Base-by-base conservation (phyloP, 2,329 filamentous ascomycete species). In the Phialocephala sp. region DNA sequence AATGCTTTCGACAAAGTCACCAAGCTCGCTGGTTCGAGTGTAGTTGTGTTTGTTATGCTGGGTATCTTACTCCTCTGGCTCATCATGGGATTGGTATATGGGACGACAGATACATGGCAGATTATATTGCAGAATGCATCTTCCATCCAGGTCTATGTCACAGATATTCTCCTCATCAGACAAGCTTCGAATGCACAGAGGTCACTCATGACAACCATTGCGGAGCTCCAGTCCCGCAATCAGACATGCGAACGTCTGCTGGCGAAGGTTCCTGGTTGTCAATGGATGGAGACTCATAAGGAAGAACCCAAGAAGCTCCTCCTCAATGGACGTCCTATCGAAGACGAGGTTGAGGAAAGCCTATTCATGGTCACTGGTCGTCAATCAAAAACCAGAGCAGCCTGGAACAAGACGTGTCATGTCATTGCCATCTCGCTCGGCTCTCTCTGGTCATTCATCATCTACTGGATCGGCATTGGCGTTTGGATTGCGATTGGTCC, bases 91-190 rank as follows among this genome's bases (percentile, higher is more conserved):
- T 69, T 75, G 15, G 61, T 71, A 1, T 76, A 74, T 43, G 77
- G 77, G 1, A 67, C 75, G 8, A 72, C 72, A 1, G 74, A 78
- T 45, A 74, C 73, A 2, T 79, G 78, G 78, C 75, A 78, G 37
- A 77, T 78, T 50, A 67, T 78, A 36, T 68, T 80, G 22, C 76
- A 77, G 36, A 76, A 80, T 57, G 70, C 74, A 12, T 76, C 74
- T 59, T 77, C 78, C 15, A 78, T 80, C 60, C 72, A 78, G 60
- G 74, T 77, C 59, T 79, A 79, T 64, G 69, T 78, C 45, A 78
- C 76, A 11, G 77, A 77, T 32, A 78, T 77, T 8, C 73, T 80
- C 18, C 77, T 79, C 45, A 76, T 79, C 71, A 74, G 78, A 1
- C 78, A 80, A 70, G 77, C 79, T 65, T 73, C 75, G 39, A 79